phyloP scores from a whole-genome alignment of 208 protist genomes.

The Acanthamoeba lenticulata region DNA sequence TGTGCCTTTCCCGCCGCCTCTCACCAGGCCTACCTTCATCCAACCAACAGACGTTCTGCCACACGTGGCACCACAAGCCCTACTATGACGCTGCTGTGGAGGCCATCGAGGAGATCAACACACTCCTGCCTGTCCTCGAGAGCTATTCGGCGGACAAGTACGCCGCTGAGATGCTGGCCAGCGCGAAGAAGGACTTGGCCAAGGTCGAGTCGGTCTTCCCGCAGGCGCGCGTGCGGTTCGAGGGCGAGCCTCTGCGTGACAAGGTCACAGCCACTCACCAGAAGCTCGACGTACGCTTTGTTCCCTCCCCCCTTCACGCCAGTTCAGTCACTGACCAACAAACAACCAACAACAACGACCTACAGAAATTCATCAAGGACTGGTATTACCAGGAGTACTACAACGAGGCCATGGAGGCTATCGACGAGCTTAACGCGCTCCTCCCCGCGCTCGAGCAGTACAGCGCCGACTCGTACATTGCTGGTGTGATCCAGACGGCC shows the following conservation, averaged over 20 bases:
- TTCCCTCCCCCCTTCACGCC: neutral
- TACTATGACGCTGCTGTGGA: slow-evolving; percentile 32
- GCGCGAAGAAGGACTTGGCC: neutral
- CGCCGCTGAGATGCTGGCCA: neutral
- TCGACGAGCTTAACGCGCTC: slow-evolving; percentile 16
- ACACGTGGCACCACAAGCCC: neutral
- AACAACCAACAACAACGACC: too few species aligned
- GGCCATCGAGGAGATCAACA: neutral
- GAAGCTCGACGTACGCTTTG: neutral
- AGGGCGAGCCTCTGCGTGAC: slow-evolving; percentile 24
- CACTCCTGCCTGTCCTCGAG: neutral
- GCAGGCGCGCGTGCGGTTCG: neutral
- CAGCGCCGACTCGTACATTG: neutral
- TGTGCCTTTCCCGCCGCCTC: too few species aligned
- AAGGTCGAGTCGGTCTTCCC: neutral
- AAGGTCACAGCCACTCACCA: too few species aligned
- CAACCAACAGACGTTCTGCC: too few species aligned
- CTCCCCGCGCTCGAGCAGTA: neutral
- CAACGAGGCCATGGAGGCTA: neutral
- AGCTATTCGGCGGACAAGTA: neutral
- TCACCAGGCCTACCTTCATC: too few species aligned
- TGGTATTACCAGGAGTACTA: slow-evolving; percentile 28
- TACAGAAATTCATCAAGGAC: neutral
- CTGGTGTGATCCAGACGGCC: neutral
- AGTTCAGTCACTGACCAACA: too few species aligned